A percentile compares a stretch with the other conserved stretches of the same genome.
These are phyloP conservation scores for Botryotinia calthae DNA, from an alignment of 2,329 filamentous ascomycete genomes.

Conservation along the genomic window DNA sequence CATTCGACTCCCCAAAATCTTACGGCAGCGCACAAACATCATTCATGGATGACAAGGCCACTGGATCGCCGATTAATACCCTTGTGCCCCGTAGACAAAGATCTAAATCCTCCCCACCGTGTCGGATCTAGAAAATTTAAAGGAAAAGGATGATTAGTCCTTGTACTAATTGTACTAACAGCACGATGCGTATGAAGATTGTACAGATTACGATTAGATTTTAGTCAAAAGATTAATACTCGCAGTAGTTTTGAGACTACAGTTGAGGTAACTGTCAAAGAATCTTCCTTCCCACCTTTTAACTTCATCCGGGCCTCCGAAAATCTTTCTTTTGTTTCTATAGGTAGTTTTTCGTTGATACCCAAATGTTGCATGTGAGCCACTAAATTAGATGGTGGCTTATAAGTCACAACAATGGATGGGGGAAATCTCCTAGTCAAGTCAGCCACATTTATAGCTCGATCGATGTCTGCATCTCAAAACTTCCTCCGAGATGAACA, in stretches of 20 bases:
- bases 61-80: conserved; percentile 18
- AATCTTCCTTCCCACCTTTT: not conserved
- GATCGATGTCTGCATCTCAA: conserved; percentile 1
- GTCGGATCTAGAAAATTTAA: not conserved
- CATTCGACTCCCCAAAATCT: conserved; percentile 9
- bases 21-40: conserved; percentile 13
- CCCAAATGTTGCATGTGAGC: not conserved
- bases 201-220: not conserved
- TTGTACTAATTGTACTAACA: not conserved
- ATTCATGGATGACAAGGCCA: not conserved
- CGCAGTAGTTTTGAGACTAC: not conserved
- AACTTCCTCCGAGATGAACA: not conserved
- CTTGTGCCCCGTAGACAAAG: conserved; percentile 13
- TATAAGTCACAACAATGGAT: not conserved
- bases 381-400: not conserved
- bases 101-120: conserved; percentile 13
- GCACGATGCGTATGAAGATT: not conserved
- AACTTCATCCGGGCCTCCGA: not conserved
- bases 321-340: conserved; percentile 3
- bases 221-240: not conserved
- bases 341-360: not conserved
- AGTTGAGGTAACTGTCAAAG: not conserved
- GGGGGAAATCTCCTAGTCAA: not conserved
- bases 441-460: conserved; percentile 12
- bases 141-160: not conserved